Evolutionary conservation across 1,139 yeast species (phyloP).

Genomic region (Suhomyces maxii): DNA sequence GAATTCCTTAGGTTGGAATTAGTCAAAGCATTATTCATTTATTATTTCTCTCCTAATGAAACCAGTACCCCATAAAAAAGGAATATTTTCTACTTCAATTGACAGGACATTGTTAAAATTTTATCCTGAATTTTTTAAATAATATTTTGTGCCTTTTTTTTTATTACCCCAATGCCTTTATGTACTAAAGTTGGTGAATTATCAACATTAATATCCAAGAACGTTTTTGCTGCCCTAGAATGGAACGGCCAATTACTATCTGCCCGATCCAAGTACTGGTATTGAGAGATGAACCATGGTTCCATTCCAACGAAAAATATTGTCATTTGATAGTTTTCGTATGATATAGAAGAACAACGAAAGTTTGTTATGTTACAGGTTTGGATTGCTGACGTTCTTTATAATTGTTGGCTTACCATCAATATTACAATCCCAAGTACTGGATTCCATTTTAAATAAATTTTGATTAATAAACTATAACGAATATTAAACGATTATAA

Average conservation of each 20-base stretch:
- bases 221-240: no score
- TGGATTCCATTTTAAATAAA: neutral
- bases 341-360: neutral
- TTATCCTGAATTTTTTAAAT: no score
- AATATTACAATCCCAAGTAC: neutral
- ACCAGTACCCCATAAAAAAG: neutral
- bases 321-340: neutral
- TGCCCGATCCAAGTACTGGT: conserved; percentile 2
- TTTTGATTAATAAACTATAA: neutral
- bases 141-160: no score
- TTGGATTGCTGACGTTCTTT: conserved; percentile 1
- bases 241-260: neutral
- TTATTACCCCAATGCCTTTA: no score
- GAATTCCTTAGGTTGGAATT: conserved; percentile 47
- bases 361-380: neutral
- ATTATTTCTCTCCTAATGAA: no score
- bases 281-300: neutral
- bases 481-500: no score
- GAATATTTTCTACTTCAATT: neutral
- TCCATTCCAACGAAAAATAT: no score
- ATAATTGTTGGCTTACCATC: conserved; percentile 4
- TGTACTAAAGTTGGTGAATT: no score
- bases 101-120: neutral
- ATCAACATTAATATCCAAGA: no score
- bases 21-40: neutral